phyloP scores from a whole-genome alignment of 176 grass and related monocot species.

The Chrysopogon serrulatus region DNA sequence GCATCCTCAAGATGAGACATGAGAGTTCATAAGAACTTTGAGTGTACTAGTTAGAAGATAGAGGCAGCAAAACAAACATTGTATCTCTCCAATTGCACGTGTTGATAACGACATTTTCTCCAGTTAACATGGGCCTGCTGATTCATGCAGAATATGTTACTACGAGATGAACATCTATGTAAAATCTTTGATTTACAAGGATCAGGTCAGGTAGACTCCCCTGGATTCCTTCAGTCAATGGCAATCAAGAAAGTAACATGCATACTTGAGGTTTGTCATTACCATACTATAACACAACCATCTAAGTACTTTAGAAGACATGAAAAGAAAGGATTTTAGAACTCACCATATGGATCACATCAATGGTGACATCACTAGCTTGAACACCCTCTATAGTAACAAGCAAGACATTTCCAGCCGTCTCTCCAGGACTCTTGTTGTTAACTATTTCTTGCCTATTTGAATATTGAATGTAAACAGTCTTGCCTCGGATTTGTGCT shows the following conservation, averaged over 20 bases:
- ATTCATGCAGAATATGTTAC: slow-evolving; percentile 96
- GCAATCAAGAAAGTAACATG: slow-evolving; percentile 21
- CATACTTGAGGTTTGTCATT: slow-evolving; percentile 17
- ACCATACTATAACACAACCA: slow-evolving; percentile 17
- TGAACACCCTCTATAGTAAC: slow-evolving; percentile 97
- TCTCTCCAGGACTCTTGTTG: slow-evolving; percentile 81
- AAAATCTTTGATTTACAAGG: slow-evolving; percentile 71
- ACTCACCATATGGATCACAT: slow-evolving; percentile 97
- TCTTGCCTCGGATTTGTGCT: slow-evolving; percentile 93
- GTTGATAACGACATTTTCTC: slow-evolving; percentile 94
- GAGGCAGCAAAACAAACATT: slow-evolving; percentile 96
- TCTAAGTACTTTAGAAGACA: slow-evolving; percentile 2
- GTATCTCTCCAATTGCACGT: slow-evolving; percentile 92
- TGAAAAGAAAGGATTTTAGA: background rate
- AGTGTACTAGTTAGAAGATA: slow-evolving; percentile 60
- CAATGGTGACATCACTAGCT: slow-evolving; percentile 92
- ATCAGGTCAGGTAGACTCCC: slow-evolving; percentile 53
- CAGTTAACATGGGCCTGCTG: slow-evolving; percentile 93
- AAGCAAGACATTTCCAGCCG: slow-evolving; percentile 87
- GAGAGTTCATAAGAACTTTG: slow-evolving; percentile 60
- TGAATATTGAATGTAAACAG: slow-evolving; percentile 97
- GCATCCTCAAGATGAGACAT: slow-evolving; percentile 60
- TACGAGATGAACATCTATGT: slow-evolving; percentile 57
- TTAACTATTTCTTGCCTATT: slow-evolving; percentile 98
- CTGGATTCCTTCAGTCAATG: slow-evolving; percentile 37